Evolutionary conservation across 2,329 filamentous ascomycete genomes (phyloP), one percentile per base, ranked within the genome.

Genomic region (Xylaria sp.): DNA sequence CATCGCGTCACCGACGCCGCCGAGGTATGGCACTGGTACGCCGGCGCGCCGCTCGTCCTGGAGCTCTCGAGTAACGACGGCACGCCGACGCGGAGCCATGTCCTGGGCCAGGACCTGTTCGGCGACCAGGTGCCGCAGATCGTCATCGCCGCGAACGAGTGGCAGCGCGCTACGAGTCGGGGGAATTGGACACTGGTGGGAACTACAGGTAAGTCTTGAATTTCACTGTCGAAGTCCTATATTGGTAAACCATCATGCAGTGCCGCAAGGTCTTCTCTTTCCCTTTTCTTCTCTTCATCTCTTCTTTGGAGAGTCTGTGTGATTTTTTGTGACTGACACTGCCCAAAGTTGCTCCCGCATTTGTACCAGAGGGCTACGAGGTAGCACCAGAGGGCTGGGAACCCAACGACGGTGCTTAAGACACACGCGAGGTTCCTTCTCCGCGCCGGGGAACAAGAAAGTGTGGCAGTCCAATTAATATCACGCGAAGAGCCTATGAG

Each of bases 21-120:
- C 51, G 85, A 88, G 73, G 77, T 86, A 9, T 87, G 86, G 86
- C 86, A 88, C 73, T 84, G 83, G 76, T 87, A 88, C 60, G 85
- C 84, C 9, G 86, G 86, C 5, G 84, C 85, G 7, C 85, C 85
- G 0, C 74, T 88, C 58, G 80, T 75, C 12, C 75, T 87, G 10
- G 83, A 80, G 2, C 76, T 86, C 0, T 84, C 84, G 1, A 74
- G 67, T 23, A 76, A 87, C 60, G 80, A 87, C 63, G 84, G 84
- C 2, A 76, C 73, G 73, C 78, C 76, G 46, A 77, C 78, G 70
- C 76, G 78, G 6, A 66, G 79, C 44, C 70, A 76, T 9, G 73
- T 81, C 31, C 78, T 87, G 13, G 85, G 84, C 0, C 76, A 79
- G 4, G 80, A 85, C 55, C 65, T 86, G n/a, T 82, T 83, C 71